Base-by-base conservation (phyloP, 352 stramenopile species). In the Pythium grandisporangium region DNA sequence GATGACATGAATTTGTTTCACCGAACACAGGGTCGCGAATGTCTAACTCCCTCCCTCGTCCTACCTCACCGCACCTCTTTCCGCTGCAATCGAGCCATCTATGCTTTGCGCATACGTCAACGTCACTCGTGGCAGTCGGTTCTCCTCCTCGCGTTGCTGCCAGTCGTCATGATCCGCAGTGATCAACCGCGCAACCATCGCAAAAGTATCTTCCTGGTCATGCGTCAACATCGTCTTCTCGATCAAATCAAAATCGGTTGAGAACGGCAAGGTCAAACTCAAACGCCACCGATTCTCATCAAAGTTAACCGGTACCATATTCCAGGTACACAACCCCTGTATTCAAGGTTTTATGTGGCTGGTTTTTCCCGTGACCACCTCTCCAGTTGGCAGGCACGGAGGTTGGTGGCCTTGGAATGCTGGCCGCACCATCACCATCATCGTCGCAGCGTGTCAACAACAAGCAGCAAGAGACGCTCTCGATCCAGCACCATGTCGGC, bases 71-170 rank as follows among this genome's bases (percentile, higher is more conserved):
- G 6, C 37, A 84, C 79, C 79, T 64, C 66, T 63, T 41, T 76
- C 45, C 3, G 63, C 70, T 2, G 82, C 46, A 26, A 96, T 76
- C 4, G 70, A 93, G 1, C 84, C 84, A 39, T 96, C 84, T 8
- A 96, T 78, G 44, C 84, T 96, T 46, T 96, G 84, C 30, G 84
- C 84, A 43, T 95, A 96, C 10, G 82, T 93, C 14, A 95, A 53
- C 29, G 84, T 95, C 30, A 95, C 48, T 22, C 79, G 73, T 3
- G 77, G 71, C 32, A 61, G 33, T 6, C 5, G 13, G 3, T 12
- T 16, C 17, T 45, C 41, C 17, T 51, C 37, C n/a, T 27, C 35
- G 26, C 27, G 19, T 2, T 20, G 37, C 16, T 42, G 45, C 63
- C 57, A 65, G 11, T 16, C 46, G 16, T 61, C 42, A 19, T 58